A percentile compares a stretch with the other conserved stretches of the same genome.
phyloP scores from a whole-genome alignment of 805 yeast species.

The Wickerhamomyces chaumierensis region DNA sequence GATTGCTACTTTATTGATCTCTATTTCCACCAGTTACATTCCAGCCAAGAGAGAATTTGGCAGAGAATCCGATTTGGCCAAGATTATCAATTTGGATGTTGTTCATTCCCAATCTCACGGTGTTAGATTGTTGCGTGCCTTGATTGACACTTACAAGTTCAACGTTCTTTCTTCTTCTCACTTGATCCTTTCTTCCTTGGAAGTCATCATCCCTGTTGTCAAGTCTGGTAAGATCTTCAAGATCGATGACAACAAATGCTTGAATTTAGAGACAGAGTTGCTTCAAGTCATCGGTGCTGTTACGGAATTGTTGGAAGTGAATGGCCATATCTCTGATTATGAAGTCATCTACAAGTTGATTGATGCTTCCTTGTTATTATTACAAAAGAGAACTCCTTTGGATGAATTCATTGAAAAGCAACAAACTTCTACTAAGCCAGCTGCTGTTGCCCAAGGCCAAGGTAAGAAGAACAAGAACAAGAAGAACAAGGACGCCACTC shows the following conservation, averaged over 20 bases:
- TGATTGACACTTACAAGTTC: conserved; percentile 21
- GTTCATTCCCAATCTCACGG: conserved; percentile 34
- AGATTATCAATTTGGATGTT: conserved; percentile 32
- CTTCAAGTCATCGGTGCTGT: conserved; percentile 22
- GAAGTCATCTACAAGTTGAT: conserved; percentile 43
- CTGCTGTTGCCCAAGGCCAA: conserved; percentile 4
- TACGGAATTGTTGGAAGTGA: conserved; percentile 20
- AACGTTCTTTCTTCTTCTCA: conserved; percentile 34
- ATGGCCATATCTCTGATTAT: conserved; percentile 34
- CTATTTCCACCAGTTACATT: conserved; percentile 43
- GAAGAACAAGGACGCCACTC: conserved; percentile 30
- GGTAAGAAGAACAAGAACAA: conserved; percentile 24
- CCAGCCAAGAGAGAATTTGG: conserved; percentile 46
- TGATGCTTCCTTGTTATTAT: conserved; percentile 39
- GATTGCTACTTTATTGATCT: conserved; percentile 40
- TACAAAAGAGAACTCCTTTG: conserved; percentile 22
- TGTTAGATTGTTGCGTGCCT: conserved; percentile 26
- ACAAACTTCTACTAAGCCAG: conserved; percentile 5
- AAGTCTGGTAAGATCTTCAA: conserved; percentile 23
- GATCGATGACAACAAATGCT: conserved; percentile 23
- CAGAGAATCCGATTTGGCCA: conserved; percentile 38
- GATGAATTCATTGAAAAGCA: conserved; percentile 18
- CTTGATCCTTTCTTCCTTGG: conserved; percentile 42
- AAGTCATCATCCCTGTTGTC: conserved; percentile 44
- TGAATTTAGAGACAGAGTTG: conserved; percentile 22